Conservation (phyloP, 2,329 filamentous ascomycete species). For the Penicillium sclerotigenum region DNA sequence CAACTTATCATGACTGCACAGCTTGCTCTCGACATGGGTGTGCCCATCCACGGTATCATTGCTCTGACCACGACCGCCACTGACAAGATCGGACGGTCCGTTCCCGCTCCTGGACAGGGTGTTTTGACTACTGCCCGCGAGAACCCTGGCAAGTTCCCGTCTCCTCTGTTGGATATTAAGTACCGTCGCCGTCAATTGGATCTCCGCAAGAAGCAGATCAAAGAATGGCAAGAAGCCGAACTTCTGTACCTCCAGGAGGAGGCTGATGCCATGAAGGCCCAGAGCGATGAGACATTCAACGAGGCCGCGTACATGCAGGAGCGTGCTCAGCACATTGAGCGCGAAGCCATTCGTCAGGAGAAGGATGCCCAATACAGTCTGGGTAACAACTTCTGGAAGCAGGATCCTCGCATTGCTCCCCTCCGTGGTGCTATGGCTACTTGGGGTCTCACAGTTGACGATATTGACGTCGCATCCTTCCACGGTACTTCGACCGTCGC, state of each 20-base stretch:
- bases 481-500: slow-evolving; percentile 97
- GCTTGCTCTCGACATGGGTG: slow-evolving; percentile 95
- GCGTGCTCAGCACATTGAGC: slow-evolving; percentile 80
- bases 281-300: slow-evolving; percentile 67
- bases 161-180: slow-evolving; percentile 92
- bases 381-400: slow-evolving; percentile 99
- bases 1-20: slow-evolving; percentile 98
- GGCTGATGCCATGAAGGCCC: slow-evolving; percentile 82
- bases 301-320: slow-evolving; percentile 83
- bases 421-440: slow-evolving; percentile 93
- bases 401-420: slow-evolving; percentile 87
- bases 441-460: slow-evolving; percentile 96
- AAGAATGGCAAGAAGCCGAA: slow-evolving; percentile 94
- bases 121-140: slow-evolving; percentile 94
- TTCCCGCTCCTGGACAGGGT: slow-evolving; percentile 94
- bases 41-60: slow-evolving; percentile 93
- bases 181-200: slow-evolving; percentile 95
- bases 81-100: slow-evolving; percentile 97
- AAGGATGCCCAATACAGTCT: slow-evolving; percentile 89
- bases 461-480: slow-evolving; percentile 92
- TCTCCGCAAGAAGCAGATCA: slow-evolving; percentile 88
- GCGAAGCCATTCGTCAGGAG: slow-evolving; percentile 82
- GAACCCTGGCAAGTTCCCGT: slow-evolving; percentile 85
- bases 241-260: slow-evolving; percentile 90
- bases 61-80: slow-evolving; percentile 93